Base-by-base conservation (phyloP, 2,329 filamentous ascomycete genomes). In the Paecilomyces fulvus region DNA sequence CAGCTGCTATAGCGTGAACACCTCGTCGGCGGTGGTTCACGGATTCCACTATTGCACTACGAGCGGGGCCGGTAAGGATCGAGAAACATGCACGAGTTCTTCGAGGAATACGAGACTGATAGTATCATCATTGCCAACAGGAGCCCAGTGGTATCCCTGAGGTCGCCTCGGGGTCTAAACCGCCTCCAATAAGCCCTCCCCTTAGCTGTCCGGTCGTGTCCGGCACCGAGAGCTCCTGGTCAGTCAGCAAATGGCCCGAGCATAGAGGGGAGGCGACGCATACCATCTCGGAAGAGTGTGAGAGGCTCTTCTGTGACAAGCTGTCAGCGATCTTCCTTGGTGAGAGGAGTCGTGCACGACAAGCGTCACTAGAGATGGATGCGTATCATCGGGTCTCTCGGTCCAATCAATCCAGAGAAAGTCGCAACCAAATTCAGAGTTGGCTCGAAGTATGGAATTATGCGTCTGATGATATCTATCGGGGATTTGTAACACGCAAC, bases 291-390 rank as follows among this genome's bases (percentile, higher is more conserved):
- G 91, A 88, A 91, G 91, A 96, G 90, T 95, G 92, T 96, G 92
- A 96, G 91, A 96, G 92, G 83, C 92, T 96, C 87, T 95, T 96
- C 85, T 96, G 92, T 80, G 90, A 92, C 87, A 87, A 86, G 83
- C 89, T 96, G 86, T 88, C 84, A 79, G 80, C 86, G 80, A 88
- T 89, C 81, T 96, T 96, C 85, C 89, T 88, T 83, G 92, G 90
- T 95, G 91, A 95, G 90, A 86, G 87, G 88, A 86, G 85, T 78
- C 75, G 79, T 81, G 83, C 77, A 75, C 78, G 79, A 80, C 82
- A 85, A 84, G 87, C 84, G 87, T 92, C 89, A 84, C 84, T 88
- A 84, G 87, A 88, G 83, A 85, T 88, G 85, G 86, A 84, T 92
- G 84, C 86, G 85, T 77, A 73, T 61, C 59, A 56, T 61, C 63